phyloP scores from a whole-genome alignment of 2,329 filamentous ascomycete genomes.

The Penicillium sp. region DNA sequence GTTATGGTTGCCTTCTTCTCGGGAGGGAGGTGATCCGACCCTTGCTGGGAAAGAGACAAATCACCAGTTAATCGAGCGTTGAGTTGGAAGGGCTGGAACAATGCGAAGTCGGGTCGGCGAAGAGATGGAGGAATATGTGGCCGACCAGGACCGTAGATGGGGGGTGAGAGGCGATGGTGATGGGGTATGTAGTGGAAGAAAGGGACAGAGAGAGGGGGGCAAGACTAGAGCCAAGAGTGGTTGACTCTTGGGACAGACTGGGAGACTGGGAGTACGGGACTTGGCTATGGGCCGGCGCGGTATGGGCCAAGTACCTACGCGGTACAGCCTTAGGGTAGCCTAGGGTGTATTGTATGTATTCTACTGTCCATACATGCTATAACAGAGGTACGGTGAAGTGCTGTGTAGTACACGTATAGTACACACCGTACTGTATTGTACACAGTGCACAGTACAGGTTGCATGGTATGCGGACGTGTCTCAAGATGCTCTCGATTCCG shows the following conservation, averaged over 20 bases:
- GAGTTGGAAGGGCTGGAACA: not conserved
- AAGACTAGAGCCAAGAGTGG: constrained; percentile 11
- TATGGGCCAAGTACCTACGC: not conserved
- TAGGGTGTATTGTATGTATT: no score
- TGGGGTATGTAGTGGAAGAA: constrained; percentile 15
- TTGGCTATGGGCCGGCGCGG: constrained; percentile 6
- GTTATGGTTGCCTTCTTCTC: not conserved
- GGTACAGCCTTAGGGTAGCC: not conserved
- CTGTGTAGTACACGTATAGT: not conserved
- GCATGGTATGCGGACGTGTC: constrained; percentile 1
- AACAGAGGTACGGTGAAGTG: not conserved
- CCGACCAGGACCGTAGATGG: not conserved
- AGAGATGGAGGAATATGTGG: not conserved
- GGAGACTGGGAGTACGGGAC: constrained; percentile 15
- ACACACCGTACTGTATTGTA: not conserved
- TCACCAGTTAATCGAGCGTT: constrained; percentile 15
- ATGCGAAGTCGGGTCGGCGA: not conserved
- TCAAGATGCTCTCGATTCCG: not conserved
- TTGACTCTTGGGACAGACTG: no score
- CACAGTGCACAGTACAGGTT: not conserved
- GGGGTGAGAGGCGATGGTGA: not conserved
- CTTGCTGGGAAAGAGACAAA: constrained; percentile 11
- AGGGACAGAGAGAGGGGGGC: constrained; percentile 12
- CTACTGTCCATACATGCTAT: no score
- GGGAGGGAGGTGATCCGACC: constrained; percentile 6